Conservation (phyloP, 108 stramenopile species). For the Discostella stelligeroides region DNA sequence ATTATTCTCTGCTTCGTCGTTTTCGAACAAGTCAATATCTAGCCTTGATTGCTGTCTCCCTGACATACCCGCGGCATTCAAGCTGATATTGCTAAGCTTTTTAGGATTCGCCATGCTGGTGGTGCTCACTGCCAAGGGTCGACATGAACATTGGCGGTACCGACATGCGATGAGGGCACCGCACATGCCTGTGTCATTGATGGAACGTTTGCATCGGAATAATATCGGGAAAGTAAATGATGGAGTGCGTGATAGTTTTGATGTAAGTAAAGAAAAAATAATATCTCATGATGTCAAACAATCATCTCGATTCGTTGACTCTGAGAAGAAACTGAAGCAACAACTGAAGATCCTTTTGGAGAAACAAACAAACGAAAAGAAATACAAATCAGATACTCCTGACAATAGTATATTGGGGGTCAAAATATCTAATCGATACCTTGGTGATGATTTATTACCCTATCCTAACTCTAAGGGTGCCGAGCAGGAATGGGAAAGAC, state of each 20-base stretch:
- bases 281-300: conserved; percentile 20
- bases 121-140: conserved; percentile 39
- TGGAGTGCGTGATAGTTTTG: not conserved
- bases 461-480: conserved; percentile 34
- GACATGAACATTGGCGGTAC: conserved; percentile 16
- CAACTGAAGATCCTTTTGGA: conserved; percentile 40
- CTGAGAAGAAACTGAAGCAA: conserved; percentile 49
- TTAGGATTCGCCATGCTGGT: conserved; percentile 39
- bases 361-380: conserved; percentile 33
- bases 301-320: conserved; percentile 40
- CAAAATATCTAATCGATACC: conserved; percentile 47
- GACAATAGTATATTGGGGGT: conserved; percentile 38
- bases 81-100: conserved; percentile 33
- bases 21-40: not conserved
- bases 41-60: conserved; percentile 21
- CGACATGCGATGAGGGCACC: conserved; percentile 18
- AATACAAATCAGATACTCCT: conserved; percentile 12
- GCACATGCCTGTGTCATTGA: conserved; percentile 28
- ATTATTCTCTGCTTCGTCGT: too few relatives aligned
- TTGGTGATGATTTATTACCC: conserved; percentile 47
- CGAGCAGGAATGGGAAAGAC: conserved; percentile 33
- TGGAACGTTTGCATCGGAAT: conserved; percentile 10
- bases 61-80: conserved; percentile 27
- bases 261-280: conserved; percentile 2
- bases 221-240: conserved; percentile 2